phyloP scores from a whole-genome alignment of 345 rosid genomes.

The Balakata baccata region DNA sequence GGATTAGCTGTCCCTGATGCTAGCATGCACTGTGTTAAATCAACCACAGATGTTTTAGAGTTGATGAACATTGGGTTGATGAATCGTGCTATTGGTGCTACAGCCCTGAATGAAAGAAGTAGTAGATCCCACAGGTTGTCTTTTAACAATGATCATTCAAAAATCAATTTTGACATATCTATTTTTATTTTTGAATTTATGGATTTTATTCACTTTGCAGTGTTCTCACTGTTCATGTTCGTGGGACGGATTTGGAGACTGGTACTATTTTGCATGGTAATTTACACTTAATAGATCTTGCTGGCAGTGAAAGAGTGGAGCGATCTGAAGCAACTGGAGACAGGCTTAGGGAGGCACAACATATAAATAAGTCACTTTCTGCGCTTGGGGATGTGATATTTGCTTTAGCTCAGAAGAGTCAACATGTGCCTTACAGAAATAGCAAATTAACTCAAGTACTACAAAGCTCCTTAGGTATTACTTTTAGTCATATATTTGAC shows the following conservation, averaged over 20 bases:
- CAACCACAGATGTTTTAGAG: slow-evolving; percentile 79
- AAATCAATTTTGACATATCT: neutral
- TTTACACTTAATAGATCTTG: slow-evolving; percentile 90
- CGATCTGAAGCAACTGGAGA: slow-evolving; percentile 98
- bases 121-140: slow-evolving; percentile 95
- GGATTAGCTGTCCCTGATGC: slow-evolving; percentile 99
- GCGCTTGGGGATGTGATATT: slow-evolving; percentile 96
- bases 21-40: slow-evolving; percentile 75
- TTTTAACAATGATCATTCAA: slow-evolving; percentile 13
- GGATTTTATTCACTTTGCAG: slow-evolving; percentile 40
- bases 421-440: slow-evolving; percentile 91
- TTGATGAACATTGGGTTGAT: slow-evolving; percentile 75
- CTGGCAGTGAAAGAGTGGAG: slow-evolving; percentile 97
- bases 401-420: slow-evolving; percentile 79
- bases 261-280: slow-evolving; percentile 74
- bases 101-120: slow-evolving; percentile 92
- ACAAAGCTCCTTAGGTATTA: slow-evolving; percentile 88
- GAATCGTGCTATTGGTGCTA: slow-evolving; percentile 88
- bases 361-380: slow-evolving; percentile 88
- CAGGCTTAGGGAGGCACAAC: slow-evolving; percentile 93
- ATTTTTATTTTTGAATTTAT: neutral
- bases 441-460: slow-evolving; percentile 98
- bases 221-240: slow-evolving; percentile 88
- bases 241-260: slow-evolving; percentile 64
- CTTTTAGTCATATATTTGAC: slow-evolving; percentile 2